Evolutionary conservation across 176 grass and related monocot species (phyloP).

Genomic region (Chrysopogon serrulatus): DNA sequence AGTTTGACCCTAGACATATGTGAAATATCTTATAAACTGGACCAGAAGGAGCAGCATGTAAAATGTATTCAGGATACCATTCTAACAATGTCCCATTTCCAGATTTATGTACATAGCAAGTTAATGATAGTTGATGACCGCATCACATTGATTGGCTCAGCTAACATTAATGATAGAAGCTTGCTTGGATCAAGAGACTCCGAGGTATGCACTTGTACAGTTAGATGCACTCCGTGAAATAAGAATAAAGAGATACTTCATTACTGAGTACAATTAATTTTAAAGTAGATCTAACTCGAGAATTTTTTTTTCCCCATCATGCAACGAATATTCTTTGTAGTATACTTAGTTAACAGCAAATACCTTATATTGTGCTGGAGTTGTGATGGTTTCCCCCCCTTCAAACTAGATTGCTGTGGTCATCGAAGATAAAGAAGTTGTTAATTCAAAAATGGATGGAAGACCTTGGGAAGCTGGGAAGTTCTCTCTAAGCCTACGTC

Average conservation of each 20-base stretch:
- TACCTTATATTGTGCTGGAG: neutral
- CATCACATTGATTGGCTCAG: slow-evolving; percentile 88
- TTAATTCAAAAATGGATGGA: slow-evolving; percentile 92
- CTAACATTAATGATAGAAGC: slow-evolving; percentile 99
- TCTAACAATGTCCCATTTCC: slow-evolving; percentile 17
- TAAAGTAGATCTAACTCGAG: neutral
- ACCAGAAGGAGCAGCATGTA: neutral
- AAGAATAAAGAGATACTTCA: neutral
- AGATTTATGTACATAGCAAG: slow-evolving; percentile 99
- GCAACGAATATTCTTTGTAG: neutral
- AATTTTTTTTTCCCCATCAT: neutral
- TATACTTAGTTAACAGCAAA: slow-evolving; percentile 6
- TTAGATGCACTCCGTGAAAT: neutral
- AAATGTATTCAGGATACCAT: slow-evolving; percentile 18
- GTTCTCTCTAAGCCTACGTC: slow-evolving; percentile 80
- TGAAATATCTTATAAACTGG: neutral
- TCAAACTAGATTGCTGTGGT: slow-evolving; percentile 81
- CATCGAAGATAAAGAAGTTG: slow-evolving; percentile 97
- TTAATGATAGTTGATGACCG: slow-evolving; percentile 99
- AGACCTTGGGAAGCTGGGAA: slow-evolving; percentile 94
- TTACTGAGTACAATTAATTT: slow-evolving; percentile 6
- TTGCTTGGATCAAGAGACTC: slow-evolving; percentile 98
- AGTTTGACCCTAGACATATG: neutral
- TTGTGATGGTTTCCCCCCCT: neutral
- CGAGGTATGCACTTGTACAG: slow-evolving; percentile 57